These are phyloP conservation scores for Themeda triandra DNA, from an alignment of 176 grass and related monocot genomes.

Conservation along the genomic window DNA sequence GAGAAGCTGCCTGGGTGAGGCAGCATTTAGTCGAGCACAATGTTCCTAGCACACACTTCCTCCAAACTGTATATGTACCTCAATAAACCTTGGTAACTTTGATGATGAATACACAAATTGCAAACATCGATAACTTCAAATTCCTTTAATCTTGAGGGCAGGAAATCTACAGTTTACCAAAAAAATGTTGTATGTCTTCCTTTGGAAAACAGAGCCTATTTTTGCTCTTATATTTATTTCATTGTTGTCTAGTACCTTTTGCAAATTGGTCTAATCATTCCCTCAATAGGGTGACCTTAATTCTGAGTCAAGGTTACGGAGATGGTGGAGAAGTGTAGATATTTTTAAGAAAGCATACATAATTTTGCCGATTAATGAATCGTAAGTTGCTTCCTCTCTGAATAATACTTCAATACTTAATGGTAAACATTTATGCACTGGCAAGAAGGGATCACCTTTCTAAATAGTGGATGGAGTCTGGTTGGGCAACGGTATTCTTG, in stretches of 20 bases:
- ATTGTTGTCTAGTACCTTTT: slow-evolving; percentile 7
- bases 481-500: background rate
- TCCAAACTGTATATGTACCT: background rate
- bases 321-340: slow-evolving; percentile 80
- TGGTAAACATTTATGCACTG: background rate
- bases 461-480: slow-evolving; percentile 4
- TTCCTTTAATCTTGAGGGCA: background rate
- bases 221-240: background rate
- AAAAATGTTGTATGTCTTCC: background rate
- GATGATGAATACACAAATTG: slow-evolving; percentile 9
- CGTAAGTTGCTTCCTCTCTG: slow-evolving; percentile 47
- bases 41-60: background rate
- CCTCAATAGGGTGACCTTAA: slow-evolving; percentile 22
- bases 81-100: background rate
- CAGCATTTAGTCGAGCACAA: background rate
- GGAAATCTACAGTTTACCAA: background rate
- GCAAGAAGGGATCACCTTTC: slow-evolving; percentile 19
- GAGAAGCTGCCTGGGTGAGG: background rate
- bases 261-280: slow-evolving; percentile 3
- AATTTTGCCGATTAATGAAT: slow-evolving; percentile 81
- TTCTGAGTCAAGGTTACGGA: slow-evolving; percentile 49
- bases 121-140: background rate
- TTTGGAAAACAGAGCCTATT: background rate
- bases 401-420: slow-evolving; percentile 19
- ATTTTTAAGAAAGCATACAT: slow-evolving; percentile 82